Evolutionary conservation across 495 filamentous ascomycete species (phyloP), one percentile per base, ranked within the genome.

Genomic region (Penicillium soppii): DNA sequence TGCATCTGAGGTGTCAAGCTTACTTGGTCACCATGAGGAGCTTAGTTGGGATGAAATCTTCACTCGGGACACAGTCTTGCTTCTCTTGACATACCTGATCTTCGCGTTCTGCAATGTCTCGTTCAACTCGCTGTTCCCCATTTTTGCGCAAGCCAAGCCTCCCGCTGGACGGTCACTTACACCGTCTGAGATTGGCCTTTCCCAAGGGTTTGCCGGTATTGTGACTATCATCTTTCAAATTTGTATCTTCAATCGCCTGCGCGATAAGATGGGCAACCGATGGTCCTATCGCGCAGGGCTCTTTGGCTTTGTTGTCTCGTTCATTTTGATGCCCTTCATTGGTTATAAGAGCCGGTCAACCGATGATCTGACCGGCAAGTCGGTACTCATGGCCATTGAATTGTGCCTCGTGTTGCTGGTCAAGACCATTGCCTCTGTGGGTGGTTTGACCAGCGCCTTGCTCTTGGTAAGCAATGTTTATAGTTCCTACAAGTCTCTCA

Each of bases 191-290:
- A 95, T 98, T 32, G 94, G 94, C 0, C 72, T 97, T 2, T 87
- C 88, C 0, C 76, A 97, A 33, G 91, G 90, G 0, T 88, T 97
- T 58, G 86, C 92, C 3, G 91, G 94, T 1, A 62, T 83, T 8
- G 82, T 89, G 8, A 92, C 91, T 0, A 96, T 98, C 19, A 53
- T 91, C 2, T 97, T 97, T 67, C 94, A 97, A 65, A 72, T 95
- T 4, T 86, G 85, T 44, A 67, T 95, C 5, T 97, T 96, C 58
- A 86, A 87, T 33, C 83, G 77, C 23, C 66, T 97, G 17, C 84
- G 92, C 54, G 82, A 89, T 19, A 86, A 84, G 51, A 75, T 95
- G 66, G 94, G 94, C 2, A 97, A 97, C 64, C 82, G 87, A 29
- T 79, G 83, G 50, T 89, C 88, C 0, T 98, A 96, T 59, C 82